Base-by-base conservation (phyloP, 1,284 basidiomycete genomes). In the Malassezia psittaci region DNA sequence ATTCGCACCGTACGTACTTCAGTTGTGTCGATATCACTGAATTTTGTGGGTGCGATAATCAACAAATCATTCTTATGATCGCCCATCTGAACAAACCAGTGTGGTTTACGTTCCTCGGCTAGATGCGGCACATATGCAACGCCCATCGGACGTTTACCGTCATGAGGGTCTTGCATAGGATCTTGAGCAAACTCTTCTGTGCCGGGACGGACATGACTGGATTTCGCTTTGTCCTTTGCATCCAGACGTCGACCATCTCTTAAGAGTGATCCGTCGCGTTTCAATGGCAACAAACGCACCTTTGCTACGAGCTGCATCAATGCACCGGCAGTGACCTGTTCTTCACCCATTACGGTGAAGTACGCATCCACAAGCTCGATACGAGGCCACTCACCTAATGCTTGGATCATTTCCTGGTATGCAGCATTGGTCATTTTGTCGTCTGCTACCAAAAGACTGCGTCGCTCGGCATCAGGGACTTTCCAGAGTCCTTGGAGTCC, bases 251-350 rank as follows among this genome's bases (percentile, higher is more conserved):
- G 48, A 3, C 72, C 72, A 21, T 66, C 48, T 15, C 56, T 42
- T 16, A 74, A 45, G 39, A 72, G 42, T 19, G 62, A 63, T 4
- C 65, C 67, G 42, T 71, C 67, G 49, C 61, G 66, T 48, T 58
- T 67, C 2, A 83, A 81, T 5, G 83, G 83, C 5, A 79, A 76
- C 29, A 90, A 64, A 2, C 86, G 83, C 15, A 89, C 78, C 75
- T 93, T 91, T 75, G 91, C 81, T 19, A 88, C 80, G 52, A 96
- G 82, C 67, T 85, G 85, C 33, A 96, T 88, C 63, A 96, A 87
- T 0, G 93, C 85, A 3, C 86, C 85, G 0, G 93, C 90, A 0
- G 87, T 87, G 33, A 96, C 84, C 42, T 86, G 77, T 37, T 85
- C 84, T 76, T 98, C 94, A 51, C 88, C 94, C 51, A 88, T 85